A percentile compares a stretch with the other conserved stretches of the same genome.
These are phyloP conservation scores for Tulasnella sp. DNA, from an alignment of 768 basidiomycete genomes.

Conservation along the genomic window DNA sequence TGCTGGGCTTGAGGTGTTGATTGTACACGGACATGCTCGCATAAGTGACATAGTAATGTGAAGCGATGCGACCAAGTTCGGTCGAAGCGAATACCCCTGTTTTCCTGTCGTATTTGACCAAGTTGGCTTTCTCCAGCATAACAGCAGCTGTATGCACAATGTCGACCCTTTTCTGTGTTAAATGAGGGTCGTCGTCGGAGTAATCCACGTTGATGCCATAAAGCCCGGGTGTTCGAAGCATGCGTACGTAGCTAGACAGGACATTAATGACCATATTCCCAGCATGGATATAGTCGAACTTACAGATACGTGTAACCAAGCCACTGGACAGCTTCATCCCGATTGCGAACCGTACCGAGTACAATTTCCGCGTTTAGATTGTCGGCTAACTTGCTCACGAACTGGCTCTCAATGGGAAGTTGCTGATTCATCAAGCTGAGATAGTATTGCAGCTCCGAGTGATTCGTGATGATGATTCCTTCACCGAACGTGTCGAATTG, in stretches of 20 bases:
- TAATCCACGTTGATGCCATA: constrained; percentile 89
- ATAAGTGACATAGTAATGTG: constrained; percentile 91
- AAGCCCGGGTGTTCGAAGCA: constrained; percentile 78
- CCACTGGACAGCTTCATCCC: constrained; percentile 97
- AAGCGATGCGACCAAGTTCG: constrained; percentile 87
- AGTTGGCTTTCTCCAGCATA: constrained; percentile 83
- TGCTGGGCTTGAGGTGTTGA: constrained; percentile 77
- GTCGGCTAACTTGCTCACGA: constrained; percentile 84
- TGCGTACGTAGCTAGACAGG: constrained; percentile 70
- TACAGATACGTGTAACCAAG: constrained; percentile 88
- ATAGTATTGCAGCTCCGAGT: constrained; percentile 94
- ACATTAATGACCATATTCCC: constrained; percentile 11
- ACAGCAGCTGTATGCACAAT: constrained; percentile 90
- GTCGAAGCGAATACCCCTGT: constrained; percentile 85
- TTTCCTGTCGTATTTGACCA: constrained; percentile 87
- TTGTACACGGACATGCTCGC: constrained; percentile 96
- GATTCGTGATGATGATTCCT: constrained; percentile 97
- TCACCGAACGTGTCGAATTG: constrained; percentile 97
- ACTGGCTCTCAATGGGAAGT: constrained; percentile 93
- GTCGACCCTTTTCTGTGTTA: constrained; percentile 90
- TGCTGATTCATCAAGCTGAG: constrained; percentile 92
- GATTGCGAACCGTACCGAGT: constrained; percentile 83
- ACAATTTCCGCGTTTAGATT: constrained; percentile 97
- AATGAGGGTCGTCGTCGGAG: constrained; percentile 65
- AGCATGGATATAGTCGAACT: constrained; percentile 23